These are phyloP conservation scores for Bauhinia variegata DNA, from an alignment of 306 rosid genomes.

Conservation along the genomic window DNA sequence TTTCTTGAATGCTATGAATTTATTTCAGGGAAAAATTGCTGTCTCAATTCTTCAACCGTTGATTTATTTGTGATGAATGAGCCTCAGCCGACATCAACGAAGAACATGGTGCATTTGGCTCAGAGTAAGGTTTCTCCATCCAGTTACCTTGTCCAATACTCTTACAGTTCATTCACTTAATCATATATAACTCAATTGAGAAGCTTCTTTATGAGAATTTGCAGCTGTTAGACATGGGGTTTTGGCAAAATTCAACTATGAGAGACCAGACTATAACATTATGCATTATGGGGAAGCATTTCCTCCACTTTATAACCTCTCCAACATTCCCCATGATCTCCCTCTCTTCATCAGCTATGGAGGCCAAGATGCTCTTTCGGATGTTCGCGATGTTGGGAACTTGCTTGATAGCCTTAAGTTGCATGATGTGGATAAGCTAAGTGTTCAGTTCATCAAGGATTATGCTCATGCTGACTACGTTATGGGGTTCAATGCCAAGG, in stretches of 20 bases:
- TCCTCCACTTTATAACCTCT: conserved; percentile 69
- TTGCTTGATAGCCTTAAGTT: conserved; percentile 49
- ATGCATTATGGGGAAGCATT: conserved; percentile 42
- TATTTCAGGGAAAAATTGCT: conserved; percentile 65
- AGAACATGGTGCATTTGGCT: conserved; percentile 68
- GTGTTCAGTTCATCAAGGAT: conserved; percentile 53
- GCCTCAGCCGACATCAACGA: conserved; percentile 70
- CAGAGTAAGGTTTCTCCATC: conserved; percentile 50
- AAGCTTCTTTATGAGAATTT: neutral
- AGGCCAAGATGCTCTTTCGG: conserved; percentile 67
- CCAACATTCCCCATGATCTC: conserved; percentile 62
- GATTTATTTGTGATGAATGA: conserved; percentile 43
- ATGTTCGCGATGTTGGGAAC: conserved; percentile 45
- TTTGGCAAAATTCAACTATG: conserved; percentile 61
- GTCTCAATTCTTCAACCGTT: conserved; percentile 59
- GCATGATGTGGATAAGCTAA: conserved; percentile 64
- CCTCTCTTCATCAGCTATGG: conserved; percentile 79
- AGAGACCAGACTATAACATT: conserved; percentile 31
- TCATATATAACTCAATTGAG: too few species aligned
- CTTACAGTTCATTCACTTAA: neutral
- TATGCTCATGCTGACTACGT: conserved; percentile 72
- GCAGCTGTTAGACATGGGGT: conserved; percentile 57
- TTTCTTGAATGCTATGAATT: too few species aligned
- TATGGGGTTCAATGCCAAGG: conserved; percentile 64
- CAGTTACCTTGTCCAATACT: neutral